A percentile compares a stretch with the other conserved stretches of the same genome.
phyloP scores from a whole-genome alignment of 345 rosid species.

The Sonneratia alba region DNA sequence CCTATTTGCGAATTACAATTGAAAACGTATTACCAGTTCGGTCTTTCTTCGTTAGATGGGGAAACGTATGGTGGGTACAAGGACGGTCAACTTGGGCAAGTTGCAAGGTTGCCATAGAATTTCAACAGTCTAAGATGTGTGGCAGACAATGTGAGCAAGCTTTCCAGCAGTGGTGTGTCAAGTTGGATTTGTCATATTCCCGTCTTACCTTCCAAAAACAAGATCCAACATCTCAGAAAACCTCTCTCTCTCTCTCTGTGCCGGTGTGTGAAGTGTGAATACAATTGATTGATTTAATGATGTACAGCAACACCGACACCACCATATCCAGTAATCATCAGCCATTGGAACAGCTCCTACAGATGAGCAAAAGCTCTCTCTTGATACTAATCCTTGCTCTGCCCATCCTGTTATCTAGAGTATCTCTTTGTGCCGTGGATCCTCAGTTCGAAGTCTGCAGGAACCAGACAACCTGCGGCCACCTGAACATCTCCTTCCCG shows the following conservation, averaged over 20 bases:
- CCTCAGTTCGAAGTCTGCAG: conserved; percentile 14
- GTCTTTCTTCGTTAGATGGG: neutral
- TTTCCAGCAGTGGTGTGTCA: neutral
- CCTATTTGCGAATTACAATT: neutral
- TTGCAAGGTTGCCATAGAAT: neutral
- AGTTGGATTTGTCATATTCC: neutral
- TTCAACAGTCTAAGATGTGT: conserved; percentile 23
- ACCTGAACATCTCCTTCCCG: conserved; percentile 23
- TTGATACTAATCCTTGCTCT: neutral
- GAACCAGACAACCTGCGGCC: conserved; percentile 21
- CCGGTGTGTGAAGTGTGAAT: too few relatives aligned
- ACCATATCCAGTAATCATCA: neutral
- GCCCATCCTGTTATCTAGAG: conserved; percentile 6
- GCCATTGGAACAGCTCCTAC: neutral
- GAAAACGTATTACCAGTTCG: too few relatives aligned
- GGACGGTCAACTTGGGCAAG: conserved; percentile 12
- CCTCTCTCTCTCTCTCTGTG: neutral
- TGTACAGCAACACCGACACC: too few relatives aligned
- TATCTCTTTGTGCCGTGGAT: conserved; percentile 8
- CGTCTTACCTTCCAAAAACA: neutral
- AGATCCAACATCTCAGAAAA: too few relatives aligned
- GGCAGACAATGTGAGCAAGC: conserved; percentile 2
- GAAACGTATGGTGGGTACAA: neutral
- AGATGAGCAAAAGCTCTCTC: neutral
- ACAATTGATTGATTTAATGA: neutral